These are phyloP conservation scores for Amylostereum chailletii DNA, from an alignment of 1,284 basidiomycete genomes.

Conservation along the genomic window DNA sequence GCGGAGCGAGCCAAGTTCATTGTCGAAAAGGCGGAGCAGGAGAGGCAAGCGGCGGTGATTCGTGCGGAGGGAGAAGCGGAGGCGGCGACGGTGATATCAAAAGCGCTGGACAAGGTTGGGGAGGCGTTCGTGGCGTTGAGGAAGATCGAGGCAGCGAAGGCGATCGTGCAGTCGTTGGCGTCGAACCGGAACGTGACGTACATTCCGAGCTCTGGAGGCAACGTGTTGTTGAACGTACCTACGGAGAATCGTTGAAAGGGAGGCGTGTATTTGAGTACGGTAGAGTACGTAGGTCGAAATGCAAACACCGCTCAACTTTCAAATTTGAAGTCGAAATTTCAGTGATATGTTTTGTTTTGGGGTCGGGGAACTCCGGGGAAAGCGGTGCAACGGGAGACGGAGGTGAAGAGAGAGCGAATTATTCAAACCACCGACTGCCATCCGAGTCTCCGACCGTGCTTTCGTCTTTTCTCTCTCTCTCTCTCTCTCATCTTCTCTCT, in stretches of 20 bases:
- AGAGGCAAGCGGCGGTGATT: slow-evolving; percentile 96
- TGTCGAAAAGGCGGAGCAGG: slow-evolving; percentile 99
- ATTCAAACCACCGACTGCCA: not conserved
- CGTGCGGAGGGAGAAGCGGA: slow-evolving; percentile 98
- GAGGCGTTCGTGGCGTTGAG: slow-evolving; percentile 94
- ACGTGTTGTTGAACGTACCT: slow-evolving; percentile 79
- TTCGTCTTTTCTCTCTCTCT: slow-evolving; percentile 31
- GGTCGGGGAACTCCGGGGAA: no score
- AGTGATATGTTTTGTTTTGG: no score
- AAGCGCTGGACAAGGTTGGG: slow-evolving; percentile 89
- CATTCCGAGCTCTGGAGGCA: slow-evolving; percentile 73
- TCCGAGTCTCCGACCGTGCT: slow-evolving; percentile 18
- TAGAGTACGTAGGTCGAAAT: no score
- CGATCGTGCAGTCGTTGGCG: slow-evolving; percentile 80
- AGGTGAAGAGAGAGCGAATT: no score
- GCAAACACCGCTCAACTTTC: no score
- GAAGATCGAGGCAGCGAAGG: slow-evolving; percentile 97
- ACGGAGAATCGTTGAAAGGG: slow-evolving; percentile 34
- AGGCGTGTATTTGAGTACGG: no score
- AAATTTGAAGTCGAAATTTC: no score
- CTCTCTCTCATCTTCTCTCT: slow-evolving; percentile 28
- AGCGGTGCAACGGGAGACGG: no score
- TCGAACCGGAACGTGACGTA: slow-evolving; percentile 82
- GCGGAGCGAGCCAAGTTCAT: slow-evolving; percentile 98
- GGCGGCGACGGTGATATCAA: slow-evolving; percentile 89